A percentile compares a stretch with the other conserved stretches of the same genome.
phyloP scores from a whole-genome alignment of 345 rosid genomes.

The Camelina hispida region DNA sequence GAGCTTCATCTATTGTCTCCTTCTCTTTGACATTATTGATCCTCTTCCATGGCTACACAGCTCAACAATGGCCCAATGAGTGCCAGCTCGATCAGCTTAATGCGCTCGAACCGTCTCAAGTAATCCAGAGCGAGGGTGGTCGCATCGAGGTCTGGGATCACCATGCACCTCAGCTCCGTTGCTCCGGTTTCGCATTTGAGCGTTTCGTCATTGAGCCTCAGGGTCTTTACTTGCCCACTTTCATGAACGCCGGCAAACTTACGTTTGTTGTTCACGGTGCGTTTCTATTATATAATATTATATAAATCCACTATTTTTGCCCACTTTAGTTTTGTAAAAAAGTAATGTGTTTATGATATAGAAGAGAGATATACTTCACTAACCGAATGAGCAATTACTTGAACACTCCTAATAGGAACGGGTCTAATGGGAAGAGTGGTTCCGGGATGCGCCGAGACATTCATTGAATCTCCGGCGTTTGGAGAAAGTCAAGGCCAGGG shows the following conservation, averaged over 20 bases:
- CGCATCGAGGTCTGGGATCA: constrained; percentile 59
- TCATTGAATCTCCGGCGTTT: constrained; percentile 48
- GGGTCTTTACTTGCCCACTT: constrained; percentile 65
- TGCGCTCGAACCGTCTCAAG: constrained; percentile 54
- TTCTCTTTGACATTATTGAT: constrained; percentile 49
- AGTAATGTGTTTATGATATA: neutral
- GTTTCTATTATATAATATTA: too few relatives aligned
- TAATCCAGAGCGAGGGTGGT: constrained; percentile 59
- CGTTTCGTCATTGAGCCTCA: constrained; percentile 53
- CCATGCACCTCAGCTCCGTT: constrained; percentile 58
- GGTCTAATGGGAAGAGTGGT: constrained; percentile 51
- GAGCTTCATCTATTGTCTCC: constrained; percentile 40
- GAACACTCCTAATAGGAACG: constrained; percentile 32
- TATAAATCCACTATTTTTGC: neutral
- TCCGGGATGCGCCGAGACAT: constrained; percentile 75
- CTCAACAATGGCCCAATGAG: constrained; percentile 46
- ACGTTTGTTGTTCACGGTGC: constrained; percentile 55
- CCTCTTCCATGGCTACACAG: constrained; percentile 52
- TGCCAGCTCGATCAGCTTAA: constrained; percentile 58
- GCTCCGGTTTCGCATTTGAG: constrained; percentile 56
- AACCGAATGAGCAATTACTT: neutral
- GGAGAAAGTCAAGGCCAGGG: constrained; percentile 25
- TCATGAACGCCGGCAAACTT: constrained; percentile 51
- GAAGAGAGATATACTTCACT: neutral
- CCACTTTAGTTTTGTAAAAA: neutral